Evolutionary conservation across 495 filamentous ascomycete genomes (phyloP).

Genomic region (Hyaloscypha variabilis): DNA sequence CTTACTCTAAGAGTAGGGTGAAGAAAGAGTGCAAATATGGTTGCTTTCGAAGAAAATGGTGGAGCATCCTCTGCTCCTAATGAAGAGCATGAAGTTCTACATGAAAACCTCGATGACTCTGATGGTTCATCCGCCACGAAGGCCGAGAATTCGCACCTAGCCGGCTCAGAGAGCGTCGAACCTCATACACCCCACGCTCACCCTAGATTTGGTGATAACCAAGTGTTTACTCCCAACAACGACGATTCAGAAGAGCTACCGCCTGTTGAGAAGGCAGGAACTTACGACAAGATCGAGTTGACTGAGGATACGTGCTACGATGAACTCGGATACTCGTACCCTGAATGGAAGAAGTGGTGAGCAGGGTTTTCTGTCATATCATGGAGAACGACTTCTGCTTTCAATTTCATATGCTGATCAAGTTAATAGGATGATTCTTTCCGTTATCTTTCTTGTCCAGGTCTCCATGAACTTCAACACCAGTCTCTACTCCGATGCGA

Average conservation of each 20-base stretch:
- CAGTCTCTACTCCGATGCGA: conserved; percentile 68
- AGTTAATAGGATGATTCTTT: conserved; percentile 54
- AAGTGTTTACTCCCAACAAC: not conserved
- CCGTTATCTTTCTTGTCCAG: conserved; percentile 74
- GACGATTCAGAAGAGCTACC: not conserved
- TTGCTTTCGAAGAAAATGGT: conserved; percentile 3
- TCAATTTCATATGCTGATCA: not conserved
- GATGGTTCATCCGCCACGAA: conserved; percentile 22
- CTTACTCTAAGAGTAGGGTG: not conserved
- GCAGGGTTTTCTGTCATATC: not conserved
- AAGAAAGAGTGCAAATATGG: not conserved
- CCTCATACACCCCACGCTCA: conserved; percentile 5
- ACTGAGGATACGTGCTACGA: conserved; percentile 65
- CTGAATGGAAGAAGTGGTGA: conserved; percentile 71
- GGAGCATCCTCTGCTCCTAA: not conserved
- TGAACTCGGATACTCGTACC: conserved; percentile 66
- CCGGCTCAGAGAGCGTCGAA: not conserved
- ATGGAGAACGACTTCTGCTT: not conserved
- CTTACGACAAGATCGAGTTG: conserved; percentile 56
- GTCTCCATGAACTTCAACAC: conserved; percentile 89
- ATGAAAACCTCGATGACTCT: conserved; percentile 11
- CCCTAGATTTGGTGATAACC: conserved; percentile 12
- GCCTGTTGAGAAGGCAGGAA: conserved; percentile 21
- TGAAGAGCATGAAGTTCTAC: not conserved
- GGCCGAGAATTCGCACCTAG: conserved; percentile 15